phyloP scores from a whole-genome alignment of 192 early-diverging fungal species.

The Podila epigama region DNA sequence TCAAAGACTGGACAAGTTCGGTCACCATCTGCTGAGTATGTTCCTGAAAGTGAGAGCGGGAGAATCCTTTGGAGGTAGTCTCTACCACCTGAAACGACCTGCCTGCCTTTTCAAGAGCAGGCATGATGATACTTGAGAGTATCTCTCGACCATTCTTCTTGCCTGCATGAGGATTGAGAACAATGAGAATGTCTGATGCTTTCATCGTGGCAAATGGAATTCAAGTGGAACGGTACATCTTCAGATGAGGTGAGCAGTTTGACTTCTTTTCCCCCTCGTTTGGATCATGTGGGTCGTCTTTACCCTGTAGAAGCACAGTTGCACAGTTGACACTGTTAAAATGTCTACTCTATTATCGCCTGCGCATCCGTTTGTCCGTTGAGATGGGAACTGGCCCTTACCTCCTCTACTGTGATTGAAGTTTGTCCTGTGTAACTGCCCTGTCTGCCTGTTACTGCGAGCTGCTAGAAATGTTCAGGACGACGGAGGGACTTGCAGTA shows the following conservation, averaged over 20 bases:
- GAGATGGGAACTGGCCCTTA: too few relatives aligned
- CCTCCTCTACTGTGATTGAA: too few relatives aligned
- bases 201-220: background rate
- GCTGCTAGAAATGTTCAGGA: too few relatives aligned
- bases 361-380: too few relatives aligned
- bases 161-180: constrained; percentile 51
- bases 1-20: constrained; percentile 9
- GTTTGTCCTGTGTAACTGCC: too few relatives aligned
- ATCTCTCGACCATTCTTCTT: constrained; percentile 5
- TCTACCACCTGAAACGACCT: constrained; percentile 11
- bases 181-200: constrained; percentile 16
- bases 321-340: too few relatives aligned
- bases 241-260: too few relatives aligned
- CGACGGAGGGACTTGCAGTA: too few relatives aligned
- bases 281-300: too few relatives aligned
- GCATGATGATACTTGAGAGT: constrained; percentile 29
- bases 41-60: constrained; percentile 17
- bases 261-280: too few relatives aligned
- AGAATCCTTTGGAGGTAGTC: constrained; percentile 13
- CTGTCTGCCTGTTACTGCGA: too few relatives aligned
- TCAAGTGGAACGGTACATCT: background rate
- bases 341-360: too few relatives aligned
- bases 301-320: background rate
- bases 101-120: constrained; percentile 29
- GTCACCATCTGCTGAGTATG: constrained; percentile 14